phyloP scores from a whole-genome alignment of 495 filamentous ascomycete genomes.

The Lasiosphaeria hispida region DNA sequence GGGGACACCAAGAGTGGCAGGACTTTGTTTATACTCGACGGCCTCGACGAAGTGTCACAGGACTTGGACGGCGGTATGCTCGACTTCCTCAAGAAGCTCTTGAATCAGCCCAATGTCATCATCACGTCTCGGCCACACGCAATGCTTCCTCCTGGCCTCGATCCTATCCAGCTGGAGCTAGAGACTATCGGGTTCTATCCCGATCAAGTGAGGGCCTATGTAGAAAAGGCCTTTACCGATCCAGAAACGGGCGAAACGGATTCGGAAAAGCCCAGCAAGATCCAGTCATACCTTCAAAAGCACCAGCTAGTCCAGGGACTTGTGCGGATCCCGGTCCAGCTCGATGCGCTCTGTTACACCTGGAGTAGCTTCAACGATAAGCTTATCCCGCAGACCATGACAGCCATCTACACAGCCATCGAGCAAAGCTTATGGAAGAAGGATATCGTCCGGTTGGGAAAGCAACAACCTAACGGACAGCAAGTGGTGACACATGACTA shows the following conservation, averaged over 20 bases:
- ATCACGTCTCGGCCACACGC: constrained; percentile 39
- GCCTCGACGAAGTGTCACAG: constrained; percentile 42
- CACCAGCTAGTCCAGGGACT: constrained; percentile 37
- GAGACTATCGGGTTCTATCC: constrained; percentile 38
- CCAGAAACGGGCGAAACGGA: too few species aligned
- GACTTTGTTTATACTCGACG: constrained; percentile 41
- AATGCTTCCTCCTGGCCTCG: constrained; percentile 11
- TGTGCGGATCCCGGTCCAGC: constrained; percentile 46
- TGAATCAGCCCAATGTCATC: constrained; percentile 37
- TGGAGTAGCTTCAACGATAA: constrained; percentile 29
- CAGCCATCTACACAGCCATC: constrained; percentile 41
- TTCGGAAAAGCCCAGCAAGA: constrained; percentile 19
- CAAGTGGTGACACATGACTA: too few species aligned
- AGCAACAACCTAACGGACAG: too few species aligned
- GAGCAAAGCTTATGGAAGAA: constrained; percentile 40
- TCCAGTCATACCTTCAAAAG: constrained; percentile 35
- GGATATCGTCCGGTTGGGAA: constrained; percentile 36
- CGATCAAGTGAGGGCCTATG: constrained; percentile 34
- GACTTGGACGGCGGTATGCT: constrained; percentile 14
- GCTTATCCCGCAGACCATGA: constrained; percentile 37
- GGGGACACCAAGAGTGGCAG: constrained; percentile 15
- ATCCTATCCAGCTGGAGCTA: constrained; percentile 27
- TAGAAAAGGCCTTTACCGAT: constrained; percentile 21
- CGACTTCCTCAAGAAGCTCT: constrained; percentile 31
- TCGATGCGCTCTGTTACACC: constrained; percentile 46